A percentile compares a stretch with the other conserved stretches of the same genome.
Conservation (phyloP, 768 basidiomycete genomes). For the Mycena olivaceomarginata region DNA sequence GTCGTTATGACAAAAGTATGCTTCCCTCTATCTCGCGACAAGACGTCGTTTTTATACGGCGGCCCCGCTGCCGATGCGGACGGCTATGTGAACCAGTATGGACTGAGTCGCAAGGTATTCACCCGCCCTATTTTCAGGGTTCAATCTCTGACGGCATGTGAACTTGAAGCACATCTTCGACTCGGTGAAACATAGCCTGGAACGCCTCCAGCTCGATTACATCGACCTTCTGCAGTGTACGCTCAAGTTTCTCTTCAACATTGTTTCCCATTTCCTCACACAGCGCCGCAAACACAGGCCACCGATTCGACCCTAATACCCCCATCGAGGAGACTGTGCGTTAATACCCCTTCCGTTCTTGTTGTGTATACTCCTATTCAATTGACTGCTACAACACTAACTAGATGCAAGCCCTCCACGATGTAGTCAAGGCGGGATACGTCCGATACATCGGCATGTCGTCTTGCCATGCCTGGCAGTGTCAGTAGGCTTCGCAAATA, state of each 20-base stretch:
- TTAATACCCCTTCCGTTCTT: neutral
- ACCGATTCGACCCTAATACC: conserved; percentile 74
- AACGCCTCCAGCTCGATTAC: conserved; percentile 68
- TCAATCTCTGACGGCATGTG: neutral
- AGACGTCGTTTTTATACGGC: conserved; percentile 53
- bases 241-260: neutral
- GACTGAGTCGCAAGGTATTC: conserved; percentile 59
- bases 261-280: no score
- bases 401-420: conserved; percentile 82
- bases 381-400: neutral
- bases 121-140: neutral
- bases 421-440: conserved; percentile 78
- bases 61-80: conserved; percentile 55
- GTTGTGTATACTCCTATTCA: neutral
- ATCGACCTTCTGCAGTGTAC: conserved; percentile 75
- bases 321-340: conserved; percentile 74
- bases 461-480: conserved; percentile 74
- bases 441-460: conserved; percentile 78
- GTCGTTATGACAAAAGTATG: conserved; percentile 67
- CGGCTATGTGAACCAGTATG: conserved; percentile 67
- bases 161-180: conserved; percentile 72
- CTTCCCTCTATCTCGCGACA: conserved; percentile 50
- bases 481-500: conserved; percentile 52
- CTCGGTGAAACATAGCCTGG: conserved; percentile 63
- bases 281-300: conserved; percentile 54